phyloP scores from a whole-genome alignment of 176 grass and related monocot species.

The Miscanthus lutarioriparius region DNA sequence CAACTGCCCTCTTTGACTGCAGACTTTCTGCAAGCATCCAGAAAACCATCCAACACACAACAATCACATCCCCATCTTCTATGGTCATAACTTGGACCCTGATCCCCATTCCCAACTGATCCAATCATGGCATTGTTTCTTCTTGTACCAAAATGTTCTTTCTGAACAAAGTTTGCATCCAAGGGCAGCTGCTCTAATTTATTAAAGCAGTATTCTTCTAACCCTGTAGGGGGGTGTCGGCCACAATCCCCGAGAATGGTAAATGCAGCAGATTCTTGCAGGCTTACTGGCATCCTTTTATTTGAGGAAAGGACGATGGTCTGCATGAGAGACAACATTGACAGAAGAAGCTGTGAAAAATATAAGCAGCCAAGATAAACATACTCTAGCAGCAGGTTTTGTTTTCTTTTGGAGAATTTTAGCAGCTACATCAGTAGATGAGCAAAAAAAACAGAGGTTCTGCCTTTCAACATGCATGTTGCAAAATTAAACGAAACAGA shows the following conservation, averaged over 20 bases:
- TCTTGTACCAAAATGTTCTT: conserved; percentile 27
- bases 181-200: conserved; percentile 28
- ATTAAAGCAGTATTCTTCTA: conserved; percentile 30
- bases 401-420: background rate
- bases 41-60: conserved; percentile 46
- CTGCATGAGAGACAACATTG: conserved; percentile 48
- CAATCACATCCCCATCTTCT: conserved; percentile 45
- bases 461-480: background rate
- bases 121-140: conserved; percentile 19
- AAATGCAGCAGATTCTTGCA: conserved; percentile 58
- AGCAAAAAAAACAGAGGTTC: background rate
- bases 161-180: conserved; percentile 14
- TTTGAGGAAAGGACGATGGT: conserved; percentile 51
- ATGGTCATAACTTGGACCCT: conserved; percentile 7
- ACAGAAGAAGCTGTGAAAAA: conserved; percentile 31
- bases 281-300: conserved; percentile 56
- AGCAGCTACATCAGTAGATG: background rate
- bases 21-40: conserved; percentile 55
- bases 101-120: conserved; percentile 29
- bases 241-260: conserved; percentile 63
- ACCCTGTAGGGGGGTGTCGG: conserved; percentile 29
- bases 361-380: background rate
- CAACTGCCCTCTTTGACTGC: conserved; percentile 57
- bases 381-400: background rate
- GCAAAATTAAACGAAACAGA: conserved; percentile 14